Evolutionary conservation across 2,329 filamentous ascomycete genomes (phyloP).

Genomic region (Chalaropsis ovoidea): DNA sequence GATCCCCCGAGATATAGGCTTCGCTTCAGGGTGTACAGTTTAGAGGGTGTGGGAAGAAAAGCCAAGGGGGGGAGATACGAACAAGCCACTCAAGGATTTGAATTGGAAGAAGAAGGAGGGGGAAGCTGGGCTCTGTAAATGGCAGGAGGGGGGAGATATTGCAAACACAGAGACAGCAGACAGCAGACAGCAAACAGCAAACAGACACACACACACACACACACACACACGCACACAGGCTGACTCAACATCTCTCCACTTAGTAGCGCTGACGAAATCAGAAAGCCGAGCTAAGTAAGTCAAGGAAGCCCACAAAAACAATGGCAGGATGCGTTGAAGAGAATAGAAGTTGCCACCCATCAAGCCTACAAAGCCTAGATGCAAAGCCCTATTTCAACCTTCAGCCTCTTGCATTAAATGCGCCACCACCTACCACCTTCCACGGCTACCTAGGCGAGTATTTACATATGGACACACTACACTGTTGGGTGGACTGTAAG

Average conservation of each 20-base stretch:
- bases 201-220: background rate
- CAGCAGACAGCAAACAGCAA: background rate
- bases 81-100: slow-evolving; percentile 11
- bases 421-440: no score
- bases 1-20: background rate
- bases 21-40: slow-evolving; percentile 1
- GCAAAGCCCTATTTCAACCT: background rate
- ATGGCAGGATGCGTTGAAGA: slow-evolving; percentile 14
- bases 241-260: background rate
- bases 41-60: background rate
- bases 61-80: slow-evolving; percentile 1
- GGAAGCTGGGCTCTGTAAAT: no score
- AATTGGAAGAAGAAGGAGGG: background rate
- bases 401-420: background rate
- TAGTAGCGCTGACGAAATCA: background rate
- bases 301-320: slow-evolving; percentile 2
- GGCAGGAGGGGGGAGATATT: background rate
- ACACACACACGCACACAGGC: background rate
- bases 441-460: no score
- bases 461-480: no score
- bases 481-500: background rate
- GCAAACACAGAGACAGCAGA: background rate
- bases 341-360: slow-evolving; percentile 5
- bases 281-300: slow-evolving; percentile 7
- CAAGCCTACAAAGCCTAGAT: background rate